phyloP scores from a whole-genome alignment of 179 eudicot species.

The Sideroxylon spinosum region DNA sequence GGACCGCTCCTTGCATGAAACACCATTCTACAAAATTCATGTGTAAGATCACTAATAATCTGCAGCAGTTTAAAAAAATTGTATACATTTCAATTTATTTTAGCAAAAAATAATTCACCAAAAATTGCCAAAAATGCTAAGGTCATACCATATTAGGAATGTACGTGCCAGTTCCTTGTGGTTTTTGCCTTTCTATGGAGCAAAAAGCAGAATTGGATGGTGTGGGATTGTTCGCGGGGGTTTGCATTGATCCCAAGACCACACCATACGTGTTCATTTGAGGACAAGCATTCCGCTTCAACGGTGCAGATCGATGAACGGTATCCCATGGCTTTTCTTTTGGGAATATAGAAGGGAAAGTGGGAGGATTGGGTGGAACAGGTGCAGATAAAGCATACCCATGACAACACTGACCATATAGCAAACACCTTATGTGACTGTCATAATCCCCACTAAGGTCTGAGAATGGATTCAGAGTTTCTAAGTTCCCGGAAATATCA shows the following conservation, averaged over 20 bases:
- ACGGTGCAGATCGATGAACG: slow-evolving; percentile 27
- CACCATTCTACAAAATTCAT: slow-evolving; percentile 29
- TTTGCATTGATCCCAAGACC: slow-evolving; percentile 10
- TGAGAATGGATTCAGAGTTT: slow-evolving; percentile 37
- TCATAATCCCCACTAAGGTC: slow-evolving; percentile 62
- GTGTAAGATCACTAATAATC: too few relatives aligned
- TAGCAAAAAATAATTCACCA: too few relatives aligned
- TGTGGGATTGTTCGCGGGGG: slow-evolving; percentile 1
- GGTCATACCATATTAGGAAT: slow-evolving; percentile 34
- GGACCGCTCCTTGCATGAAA: slow-evolving; percentile 24
- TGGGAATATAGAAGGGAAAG: slow-evolving; percentile 23
- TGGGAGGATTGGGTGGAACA: slow-evolving; percentile 10
- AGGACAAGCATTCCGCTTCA: slow-evolving; percentile 18
- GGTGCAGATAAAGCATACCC: slow-evolving; percentile 23
- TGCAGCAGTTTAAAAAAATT: too few relatives aligned
- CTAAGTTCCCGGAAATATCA: slow-evolving; percentile 24
- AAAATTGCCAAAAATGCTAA: neutral
- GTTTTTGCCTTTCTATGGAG: slow-evolving; percentile 20
- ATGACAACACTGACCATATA: slow-evolving; percentile 42
- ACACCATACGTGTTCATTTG: slow-evolving; percentile 17
- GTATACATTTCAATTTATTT: too few relatives aligned
- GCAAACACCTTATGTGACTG: slow-evolving; percentile 46
- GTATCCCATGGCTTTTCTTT: slow-evolving; percentile 29
- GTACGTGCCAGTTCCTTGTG: slow-evolving; percentile 41
- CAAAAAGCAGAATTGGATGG: slow-evolving; percentile 14